A percentile compares a stretch with the other conserved stretches of the same genome.
phyloP scores from a whole-genome alignment of 2,329 filamentous ascomycete species.

The Didymella exigua region DNA sequence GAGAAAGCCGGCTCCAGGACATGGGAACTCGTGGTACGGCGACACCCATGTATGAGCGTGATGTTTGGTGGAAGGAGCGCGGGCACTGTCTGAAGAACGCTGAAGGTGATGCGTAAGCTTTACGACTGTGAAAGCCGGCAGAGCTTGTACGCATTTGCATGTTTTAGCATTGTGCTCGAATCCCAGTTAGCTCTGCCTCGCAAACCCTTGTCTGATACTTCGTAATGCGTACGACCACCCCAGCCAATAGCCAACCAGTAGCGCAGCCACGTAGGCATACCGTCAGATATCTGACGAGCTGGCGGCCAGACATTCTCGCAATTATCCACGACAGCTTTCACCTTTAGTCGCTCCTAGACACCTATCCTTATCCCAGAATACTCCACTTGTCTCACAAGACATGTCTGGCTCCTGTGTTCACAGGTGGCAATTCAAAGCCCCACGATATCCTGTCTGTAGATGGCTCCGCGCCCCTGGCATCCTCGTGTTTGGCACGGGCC shows the following conservation, averaged over 20 bases:
- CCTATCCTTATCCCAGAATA: background rate
- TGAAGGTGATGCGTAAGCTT: background rate
- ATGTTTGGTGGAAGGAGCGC: background rate
- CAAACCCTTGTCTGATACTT: background rate
- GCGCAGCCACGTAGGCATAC: background rate
- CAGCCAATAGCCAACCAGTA: background rate
- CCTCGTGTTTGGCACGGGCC: background rate
- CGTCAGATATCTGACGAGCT: background rate
- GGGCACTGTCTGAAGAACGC: background rate
- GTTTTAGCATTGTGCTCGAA: background rate
- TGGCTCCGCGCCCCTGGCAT: background rate
- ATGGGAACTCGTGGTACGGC: background rate
- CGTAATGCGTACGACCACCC: background rate
- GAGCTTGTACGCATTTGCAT: background rate
- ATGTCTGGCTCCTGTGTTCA: background rate
- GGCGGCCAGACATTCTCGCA: background rate
- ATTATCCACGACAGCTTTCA: background rate
- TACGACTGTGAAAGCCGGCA: background rate
- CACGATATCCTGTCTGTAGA: background rate
- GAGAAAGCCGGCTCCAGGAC: background rate
- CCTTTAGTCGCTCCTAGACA: background rate
- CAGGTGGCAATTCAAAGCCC: background rate
- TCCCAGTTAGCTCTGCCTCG: background rate
- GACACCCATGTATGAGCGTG: background rate
- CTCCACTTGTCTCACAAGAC: background rate